Percentiles rank a stretch among this genome's conserved stretches.
Evolutionary conservation across 345 rosid genomes (phyloP).

Genomic region (Erucastrum elatum): DNA sequence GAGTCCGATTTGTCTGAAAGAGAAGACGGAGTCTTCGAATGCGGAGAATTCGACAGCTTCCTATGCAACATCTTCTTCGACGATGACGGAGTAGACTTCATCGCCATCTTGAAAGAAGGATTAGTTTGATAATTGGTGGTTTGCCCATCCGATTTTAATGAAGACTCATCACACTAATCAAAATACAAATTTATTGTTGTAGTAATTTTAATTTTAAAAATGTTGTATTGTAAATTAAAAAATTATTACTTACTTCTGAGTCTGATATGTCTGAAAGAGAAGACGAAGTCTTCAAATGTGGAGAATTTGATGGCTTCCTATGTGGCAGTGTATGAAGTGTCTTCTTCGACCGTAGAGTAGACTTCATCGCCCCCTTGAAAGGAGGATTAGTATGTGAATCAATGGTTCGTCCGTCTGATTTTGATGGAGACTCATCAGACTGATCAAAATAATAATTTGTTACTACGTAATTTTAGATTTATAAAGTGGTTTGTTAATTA

Average conservation of each 20-base stretch:
- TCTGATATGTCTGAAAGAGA: neutral
- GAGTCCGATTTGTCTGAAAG: neutral
- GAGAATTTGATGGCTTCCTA: neutral
- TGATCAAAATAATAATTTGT: constrained; percentile 31
- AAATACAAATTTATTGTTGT: neutral
- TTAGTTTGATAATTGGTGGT: neutral
- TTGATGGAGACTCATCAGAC: constrained; percentile 77
- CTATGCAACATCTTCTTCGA: neutral
- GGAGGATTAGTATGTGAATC: too few species aligned
- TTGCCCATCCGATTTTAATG: neutral
- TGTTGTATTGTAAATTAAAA: neutral
- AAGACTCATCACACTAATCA: neutral
- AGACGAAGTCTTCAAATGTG: neutral
- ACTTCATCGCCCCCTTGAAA: too few species aligned
- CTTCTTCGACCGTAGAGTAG: neutral
- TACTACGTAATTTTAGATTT: neutral
- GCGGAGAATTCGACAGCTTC: neutral
- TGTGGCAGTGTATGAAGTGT: neutral
- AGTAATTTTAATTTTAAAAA: neutral
- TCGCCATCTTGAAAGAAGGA: neutral
- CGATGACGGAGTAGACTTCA: neutral
- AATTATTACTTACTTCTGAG: neutral
- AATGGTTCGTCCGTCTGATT: constrained; percentile 5
- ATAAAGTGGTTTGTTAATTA: neutral
- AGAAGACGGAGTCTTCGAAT: neutral